Percentiles rank a stretch among this genome's conserved stretches.
Evolutionary conservation across 345 rosid species (phyloP).

Genomic region (Tarenaya hassleriana): DNA sequence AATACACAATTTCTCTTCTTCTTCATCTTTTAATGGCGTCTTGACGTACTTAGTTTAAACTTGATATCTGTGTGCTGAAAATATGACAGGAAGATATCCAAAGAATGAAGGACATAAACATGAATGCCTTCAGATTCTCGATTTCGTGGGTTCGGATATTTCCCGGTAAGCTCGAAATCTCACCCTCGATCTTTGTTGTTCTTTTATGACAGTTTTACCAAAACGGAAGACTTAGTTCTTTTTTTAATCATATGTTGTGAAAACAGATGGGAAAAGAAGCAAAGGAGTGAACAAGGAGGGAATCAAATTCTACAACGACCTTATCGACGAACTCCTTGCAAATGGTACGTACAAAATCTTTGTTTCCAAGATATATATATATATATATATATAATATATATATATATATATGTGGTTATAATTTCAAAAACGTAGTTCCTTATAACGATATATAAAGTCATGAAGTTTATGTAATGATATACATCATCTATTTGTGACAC

Average conservation of each 20-base stretch:
- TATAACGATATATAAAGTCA: too few relatives aligned
- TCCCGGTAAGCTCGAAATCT: constrained; percentile 29
- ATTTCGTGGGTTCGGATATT: constrained; percentile 50
- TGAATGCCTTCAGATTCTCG: constrained; percentile 47
- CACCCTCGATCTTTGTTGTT: neutral
- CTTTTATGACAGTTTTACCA: neutral
- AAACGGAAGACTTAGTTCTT: neutral
- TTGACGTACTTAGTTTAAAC: too few relatives aligned
- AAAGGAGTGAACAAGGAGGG: constrained; percentile 35
- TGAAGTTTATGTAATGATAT: too few relatives aligned
- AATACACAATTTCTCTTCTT: too few relatives aligned
- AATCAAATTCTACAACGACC: constrained; percentile 32
- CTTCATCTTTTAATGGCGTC: too few relatives aligned
- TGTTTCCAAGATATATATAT: neutral
- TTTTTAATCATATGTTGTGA: neutral
- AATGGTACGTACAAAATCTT: constrained; percentile 15
- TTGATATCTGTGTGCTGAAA: too few relatives aligned
- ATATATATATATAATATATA: neutral
- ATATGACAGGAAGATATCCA: constrained; percentile 39
- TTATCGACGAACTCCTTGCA: constrained; percentile 35
- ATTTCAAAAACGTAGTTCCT: neutral
- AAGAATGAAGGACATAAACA: constrained; percentile 33
- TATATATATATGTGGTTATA: neutral
- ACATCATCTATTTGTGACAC: too few relatives aligned
- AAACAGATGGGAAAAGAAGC: constrained; percentile 21